These are phyloP conservation scores for Trametes versicolor DNA, from an alignment of 1,284 basidiomycete genomes.

Conservation along the genomic window DNA sequence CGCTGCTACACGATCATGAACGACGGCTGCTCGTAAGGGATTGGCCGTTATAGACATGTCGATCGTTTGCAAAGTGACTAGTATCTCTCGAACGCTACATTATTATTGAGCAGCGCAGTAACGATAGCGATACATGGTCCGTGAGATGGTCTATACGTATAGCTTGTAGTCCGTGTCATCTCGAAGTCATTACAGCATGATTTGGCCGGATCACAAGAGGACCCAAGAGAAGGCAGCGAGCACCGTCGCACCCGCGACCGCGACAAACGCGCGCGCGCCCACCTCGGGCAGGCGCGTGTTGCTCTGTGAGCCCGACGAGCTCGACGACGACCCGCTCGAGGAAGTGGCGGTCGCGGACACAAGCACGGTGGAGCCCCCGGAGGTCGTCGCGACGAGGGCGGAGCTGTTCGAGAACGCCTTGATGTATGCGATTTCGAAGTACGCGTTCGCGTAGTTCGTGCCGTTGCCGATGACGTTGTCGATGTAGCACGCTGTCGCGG, in stretches of 20 bases:
- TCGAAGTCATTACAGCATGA: neutral
- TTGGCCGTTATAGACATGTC: too few species aligned
- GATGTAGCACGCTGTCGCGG: constrained; percentile 48
- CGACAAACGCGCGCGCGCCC: constrained; percentile 14
- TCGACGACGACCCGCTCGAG: constrained; percentile 13
- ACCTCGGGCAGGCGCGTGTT: neutral
- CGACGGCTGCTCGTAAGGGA: too few species aligned
- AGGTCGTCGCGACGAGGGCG: constrained; percentile 31
- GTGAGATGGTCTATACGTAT: neutral
- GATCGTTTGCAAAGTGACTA: too few species aligned
- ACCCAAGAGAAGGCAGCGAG: constrained; percentile 27
- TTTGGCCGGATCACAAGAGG: constrained; percentile 2
- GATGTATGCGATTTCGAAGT: constrained; percentile 62
- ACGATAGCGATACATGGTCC: neutral
- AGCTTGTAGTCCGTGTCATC: neutral
- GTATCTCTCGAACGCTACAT: too few species aligned
- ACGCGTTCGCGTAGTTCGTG: constrained; percentile 57
- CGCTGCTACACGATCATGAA: too few species aligned
- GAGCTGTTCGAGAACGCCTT: constrained; percentile 50
- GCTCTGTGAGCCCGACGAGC: constrained; percentile 6
- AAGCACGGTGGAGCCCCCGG: constrained; percentile 29
- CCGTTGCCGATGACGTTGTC: constrained; percentile 65
- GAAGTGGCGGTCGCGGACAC: constrained; percentile 26
- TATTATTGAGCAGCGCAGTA: too few species aligned
- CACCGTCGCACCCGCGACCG: constrained; percentile 19